Conservation (phyloP, 192 early-diverging fungal species). For the Backusella mclennaniae region DNA sequence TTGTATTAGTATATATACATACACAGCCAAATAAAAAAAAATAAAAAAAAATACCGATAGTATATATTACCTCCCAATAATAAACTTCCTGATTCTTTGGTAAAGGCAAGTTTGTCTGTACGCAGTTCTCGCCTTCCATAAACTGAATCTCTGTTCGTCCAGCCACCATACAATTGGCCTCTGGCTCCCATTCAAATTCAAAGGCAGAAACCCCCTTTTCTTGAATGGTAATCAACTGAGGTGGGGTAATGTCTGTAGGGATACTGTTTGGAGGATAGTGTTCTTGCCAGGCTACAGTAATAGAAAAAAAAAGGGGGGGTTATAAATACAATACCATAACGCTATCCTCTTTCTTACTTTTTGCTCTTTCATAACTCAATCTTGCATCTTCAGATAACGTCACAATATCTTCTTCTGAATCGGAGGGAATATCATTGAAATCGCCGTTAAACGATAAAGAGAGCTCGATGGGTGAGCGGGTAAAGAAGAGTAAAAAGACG, state of each 20-base stretch:
- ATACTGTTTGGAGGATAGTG: slow-evolving; percentile 71
- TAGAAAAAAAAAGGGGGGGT: neutral
- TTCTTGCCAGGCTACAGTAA: slow-evolving; percentile 60
- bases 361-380: slow-evolving; percentile 45
- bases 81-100: slow-evolving; percentile 79
- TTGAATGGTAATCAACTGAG: slow-evolving; percentile 73
- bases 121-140: slow-evolving; percentile 66
- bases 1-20: neutral
- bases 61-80: slow-evolving; percentile 62
- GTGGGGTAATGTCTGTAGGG: slow-evolving; percentile 72
- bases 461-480: slow-evolving; percentile 25
- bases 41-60: neutral
- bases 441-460: slow-evolving; percentile 19
- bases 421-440: slow-evolving; percentile 41
- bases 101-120: slow-evolving; percentile 79
- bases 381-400: slow-evolving; percentile 43
- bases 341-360: slow-evolving; percentile 20
- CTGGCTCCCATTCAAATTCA: slow-evolving; percentile 72
- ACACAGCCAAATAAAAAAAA: neutral
- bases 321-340: neutral
- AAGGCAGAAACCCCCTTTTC: slow-evolving; percentile 83
- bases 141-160: slow-evolving; percentile 76
- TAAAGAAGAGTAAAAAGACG: slow-evolving; percentile 36
- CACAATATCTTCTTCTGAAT: slow-evolving; percentile 28
- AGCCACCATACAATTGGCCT: slow-evolving; percentile 61